phyloP scores from a whole-genome alignment of 257 asterid genomes.

The Solanum microdontum region DNA sequence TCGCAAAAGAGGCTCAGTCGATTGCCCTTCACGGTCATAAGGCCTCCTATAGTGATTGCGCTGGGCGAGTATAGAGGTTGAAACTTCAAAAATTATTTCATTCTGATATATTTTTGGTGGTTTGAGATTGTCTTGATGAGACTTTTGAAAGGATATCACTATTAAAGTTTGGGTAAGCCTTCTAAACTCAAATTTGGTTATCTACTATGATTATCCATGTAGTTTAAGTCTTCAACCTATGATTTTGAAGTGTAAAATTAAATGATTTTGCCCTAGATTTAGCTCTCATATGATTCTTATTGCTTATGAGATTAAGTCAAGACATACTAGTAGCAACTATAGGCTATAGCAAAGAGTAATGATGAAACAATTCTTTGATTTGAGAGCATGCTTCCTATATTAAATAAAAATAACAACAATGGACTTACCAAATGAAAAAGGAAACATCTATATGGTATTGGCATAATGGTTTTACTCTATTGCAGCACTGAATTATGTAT shows the following conservation, averaged over 20 bases:
- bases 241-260: background rate
- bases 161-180: background rate
- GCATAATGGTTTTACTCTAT: background rate
- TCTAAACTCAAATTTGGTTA: background rate
- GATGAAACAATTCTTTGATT: background rate
- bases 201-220: background rate
- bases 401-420: too few species aligned
- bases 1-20: background rate
- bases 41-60: background rate
- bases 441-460: background rate
- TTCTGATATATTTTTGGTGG: background rate
- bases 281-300: background rate
- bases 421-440: background rate
- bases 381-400: background rate
- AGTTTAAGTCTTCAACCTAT: background rate
- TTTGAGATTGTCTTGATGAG: background rate
- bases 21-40: background rate
- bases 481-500: background rate
- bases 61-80: background rate
- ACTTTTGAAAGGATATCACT: background rate
- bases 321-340: background rate
- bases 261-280: too few species aligned
- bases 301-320: background rate
- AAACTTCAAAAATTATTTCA: background rate
- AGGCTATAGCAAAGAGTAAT: background rate